A percentile compares a stretch with the other conserved stretches of the same genome.
Evolutionary conservation across 2,329 filamentous ascomycete species (phyloP).

Genomic region (Fusarium sulawesiense): DNA sequence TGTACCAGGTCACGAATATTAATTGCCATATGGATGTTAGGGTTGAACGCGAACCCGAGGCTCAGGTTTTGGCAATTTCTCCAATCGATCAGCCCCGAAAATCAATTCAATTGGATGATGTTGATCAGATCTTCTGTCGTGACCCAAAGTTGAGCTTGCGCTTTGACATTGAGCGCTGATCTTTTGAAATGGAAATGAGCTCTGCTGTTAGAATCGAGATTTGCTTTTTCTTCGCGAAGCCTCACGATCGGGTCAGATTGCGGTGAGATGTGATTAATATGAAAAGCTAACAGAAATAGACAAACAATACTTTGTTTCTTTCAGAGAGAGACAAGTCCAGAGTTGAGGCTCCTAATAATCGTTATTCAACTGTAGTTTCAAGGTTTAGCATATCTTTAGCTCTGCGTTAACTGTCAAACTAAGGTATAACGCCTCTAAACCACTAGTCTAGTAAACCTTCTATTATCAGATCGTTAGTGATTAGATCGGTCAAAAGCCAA

Average conservation of each 20-base stretch:
- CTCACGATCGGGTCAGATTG: not conserved
- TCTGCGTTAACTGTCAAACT: conserved; percentile 3
- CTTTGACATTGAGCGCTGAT: not conserved
- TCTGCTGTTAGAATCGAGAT: not conserved
- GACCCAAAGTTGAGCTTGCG: not conserved
- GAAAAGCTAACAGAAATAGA: not conserved
- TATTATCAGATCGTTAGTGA: not conserved
- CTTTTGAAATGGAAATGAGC: not conserved
- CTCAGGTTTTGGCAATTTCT: not conserved
- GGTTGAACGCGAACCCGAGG: not conserved
- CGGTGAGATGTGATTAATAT: not conserved
- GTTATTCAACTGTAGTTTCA: not conserved
- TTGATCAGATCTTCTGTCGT: not conserved
- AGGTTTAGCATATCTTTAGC: not conserved
- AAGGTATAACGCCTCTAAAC: not conserved
- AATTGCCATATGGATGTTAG: not conserved
- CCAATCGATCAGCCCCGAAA: not conserved
- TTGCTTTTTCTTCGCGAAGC: not conserved
- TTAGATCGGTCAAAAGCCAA: not conserved
- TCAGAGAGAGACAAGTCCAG: not conserved
- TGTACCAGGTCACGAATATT: not conserved
- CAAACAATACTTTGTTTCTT: not conserved
- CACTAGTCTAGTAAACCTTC: not conserved
- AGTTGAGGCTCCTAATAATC: not conserved
- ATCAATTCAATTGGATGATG: not conserved